Evolutionary conservation across 225 moss, liverwort and hornwort genomes (phyloP), one percentile per base, ranked within the genome.

Genomic region (Marchantia polymorpha): DNA sequence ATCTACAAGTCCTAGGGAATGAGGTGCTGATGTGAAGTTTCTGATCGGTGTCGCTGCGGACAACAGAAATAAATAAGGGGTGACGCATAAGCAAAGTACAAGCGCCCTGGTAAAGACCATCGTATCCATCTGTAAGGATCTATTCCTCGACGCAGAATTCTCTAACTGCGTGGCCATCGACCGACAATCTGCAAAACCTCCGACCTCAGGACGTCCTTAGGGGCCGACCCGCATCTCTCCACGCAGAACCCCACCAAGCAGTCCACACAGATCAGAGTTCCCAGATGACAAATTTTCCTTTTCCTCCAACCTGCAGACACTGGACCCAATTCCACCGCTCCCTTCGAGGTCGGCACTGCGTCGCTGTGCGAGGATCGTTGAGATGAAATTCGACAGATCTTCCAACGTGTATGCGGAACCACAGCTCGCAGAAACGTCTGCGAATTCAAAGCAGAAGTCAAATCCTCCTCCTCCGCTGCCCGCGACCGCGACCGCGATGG

Each of bases 1-100:
- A 80, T 82, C 73, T 47, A 76, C 60, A 7, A 63, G 67, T 26
- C 69, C 78, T 19, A 75, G 19, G 25, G 83, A 75, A 10, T 81
- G 48, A 69, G 19, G 63, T 23, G 81, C 53, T 39, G 55, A 25
- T 64, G 76, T 64, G 39, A 70, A 64, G 26, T 75, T 70, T 59
- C 56, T 76, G 75, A 14, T 56, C 12, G 69, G 15, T 23, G 75
- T 69, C 61, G 81, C 75, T 29, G 75, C 69, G 63, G 75, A 69
- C 48, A 81, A 15, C 22, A 51, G 70, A 66, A 53, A 73, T 0
- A 78, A 55, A 61, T 51, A 30, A 23, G 64, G 26, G 49, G 54
- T 20, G 58, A 75, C 63, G 8, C 73, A 63, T 16, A 81, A 47
- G 12, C 82, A 29, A 20, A 80, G 56, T 54, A 81, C 26, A 25